Base-by-base conservation (phyloP, 2,329 filamentous ascomycete species). In the Colletotrichum godetiae region DNA sequence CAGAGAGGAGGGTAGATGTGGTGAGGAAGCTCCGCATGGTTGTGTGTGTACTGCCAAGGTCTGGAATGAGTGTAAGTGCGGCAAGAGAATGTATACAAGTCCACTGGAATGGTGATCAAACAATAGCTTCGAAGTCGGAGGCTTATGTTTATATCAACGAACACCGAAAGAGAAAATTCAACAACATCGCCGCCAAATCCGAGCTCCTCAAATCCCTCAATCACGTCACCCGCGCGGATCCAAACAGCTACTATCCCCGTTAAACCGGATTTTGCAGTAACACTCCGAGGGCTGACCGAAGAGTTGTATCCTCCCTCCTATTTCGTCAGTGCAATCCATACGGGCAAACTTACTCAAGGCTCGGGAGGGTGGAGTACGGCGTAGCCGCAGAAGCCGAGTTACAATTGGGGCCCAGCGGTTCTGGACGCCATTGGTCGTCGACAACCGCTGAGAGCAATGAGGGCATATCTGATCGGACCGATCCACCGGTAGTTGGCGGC, bases 11-110 rank as follows among this genome's bases (percentile, higher is more conserved):
- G 35, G 64, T 10, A 3, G 37, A 67, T 13, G 55, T 52, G 1
- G 64, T 67, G 27, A 67, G 37, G 42, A 60, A 33, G 27, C 55
- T 29, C 22, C 55, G 31, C 64, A 67, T 67, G 11, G 27, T n/a
- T 49, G 37, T 5, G 3, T 57, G 5, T 19, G 5, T 1, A 22
- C 22, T 22, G 15, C 1, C 8, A 5, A 3, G 10, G 15, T 8
- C 19, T 8, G 35, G 35, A 27, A 13, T 0, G 11, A 37, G 46
- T 7, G 22, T n/a, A 55, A 24, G 1, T 24, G 19, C 8, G 10
- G 6, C 22, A 15, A 33, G 4, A 5, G n/a, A 24, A 12, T 5
- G 31, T 24, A 15, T 22, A 19, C 37, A 53, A 35, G 11, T 35
- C 11, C 13, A 13, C 61, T 33, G 33, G 22, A 12, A 15, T 4